phyloP scores from a whole-genome alignment of 139 green algal genomes.

The Auxenochlorella pyrenoidosa region DNA sequence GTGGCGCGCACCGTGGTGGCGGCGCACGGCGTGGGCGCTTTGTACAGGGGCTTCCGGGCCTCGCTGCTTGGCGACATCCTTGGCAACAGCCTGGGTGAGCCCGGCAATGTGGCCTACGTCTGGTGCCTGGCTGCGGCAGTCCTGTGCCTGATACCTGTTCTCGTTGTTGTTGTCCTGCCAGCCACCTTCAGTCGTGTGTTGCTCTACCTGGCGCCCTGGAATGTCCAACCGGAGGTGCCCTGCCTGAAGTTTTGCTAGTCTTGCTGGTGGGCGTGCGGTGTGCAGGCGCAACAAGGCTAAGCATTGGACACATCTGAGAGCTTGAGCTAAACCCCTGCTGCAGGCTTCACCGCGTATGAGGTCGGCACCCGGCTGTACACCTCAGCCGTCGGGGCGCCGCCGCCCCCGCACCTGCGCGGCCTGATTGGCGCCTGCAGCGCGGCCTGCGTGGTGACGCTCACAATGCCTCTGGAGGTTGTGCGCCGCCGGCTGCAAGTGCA shows the following conservation, averaged over 20 bases:
- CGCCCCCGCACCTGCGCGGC: slow-evolving; percentile 23
- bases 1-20: neutral
- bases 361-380: slow-evolving; percentile 9
- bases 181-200: too few relatives aligned
- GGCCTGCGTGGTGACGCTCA: slow-evolving; percentile 28
- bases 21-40: slow-evolving; percentile 1
- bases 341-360: slow-evolving; percentile 27
- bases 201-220: too few relatives aligned
- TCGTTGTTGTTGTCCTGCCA: too few relatives aligned
- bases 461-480: slow-evolving; percentile 45
- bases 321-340: too few relatives aligned
- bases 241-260: too few relatives aligned
- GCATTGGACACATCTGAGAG: too few relatives aligned
- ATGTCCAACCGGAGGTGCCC: too few relatives aligned
- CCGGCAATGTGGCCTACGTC: neutral
- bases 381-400: neutral
- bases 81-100: slow-evolving; percentile 34
- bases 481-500: slow-evolving; percentile 34
- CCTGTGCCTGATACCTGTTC: too few relatives aligned
- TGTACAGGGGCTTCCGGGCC: slow-evolving; percentile 42
- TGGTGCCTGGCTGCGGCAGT: neutral
- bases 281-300: too few relatives aligned
- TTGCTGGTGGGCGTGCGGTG: too few relatives aligned
- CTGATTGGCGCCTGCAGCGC: slow-evolving; percentile 32
- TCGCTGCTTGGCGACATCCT: slow-evolving; percentile 35